phyloP scores from a whole-genome alignment of 148 eudicot genomes.

The Cornus kousa region DNA sequence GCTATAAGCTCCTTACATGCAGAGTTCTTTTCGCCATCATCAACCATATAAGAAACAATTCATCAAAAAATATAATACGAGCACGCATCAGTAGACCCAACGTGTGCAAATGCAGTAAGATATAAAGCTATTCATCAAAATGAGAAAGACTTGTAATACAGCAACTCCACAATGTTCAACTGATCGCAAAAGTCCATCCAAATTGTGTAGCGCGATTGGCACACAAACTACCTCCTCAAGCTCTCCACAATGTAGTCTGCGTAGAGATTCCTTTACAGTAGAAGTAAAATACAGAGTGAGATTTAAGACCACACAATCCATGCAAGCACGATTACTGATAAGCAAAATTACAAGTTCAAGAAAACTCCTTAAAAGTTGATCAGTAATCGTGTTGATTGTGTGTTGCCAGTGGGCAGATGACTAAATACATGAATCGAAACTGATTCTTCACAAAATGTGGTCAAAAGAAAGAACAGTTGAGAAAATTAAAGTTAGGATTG shows the following conservation, averaged over 20 bases:
- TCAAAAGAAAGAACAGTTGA: not conserved
- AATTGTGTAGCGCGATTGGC: not conserved
- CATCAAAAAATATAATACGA: too few species aligned
- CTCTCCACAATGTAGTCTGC: conserved; percentile 26
- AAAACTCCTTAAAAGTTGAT: not conserved
- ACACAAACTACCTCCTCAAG: conserved; percentile 26
- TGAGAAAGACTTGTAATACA: not conserved
- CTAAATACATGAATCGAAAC: not conserved
- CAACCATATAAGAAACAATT: too few species aligned
- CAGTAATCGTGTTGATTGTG: too few species aligned
- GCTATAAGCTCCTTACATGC: too few species aligned
- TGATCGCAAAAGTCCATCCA: not conserved
- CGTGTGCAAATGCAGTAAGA: not conserved
- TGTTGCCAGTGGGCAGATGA: not conserved
- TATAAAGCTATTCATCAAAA: not conserved
- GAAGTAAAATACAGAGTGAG: not conserved
- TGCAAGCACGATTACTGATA: too few species aligned
- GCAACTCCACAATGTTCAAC: not conserved
- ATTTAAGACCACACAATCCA: not conserved
- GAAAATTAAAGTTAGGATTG: not conserved
- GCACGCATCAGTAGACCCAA: not conserved
- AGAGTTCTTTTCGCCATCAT: too few species aligned
- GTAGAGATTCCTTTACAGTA: conserved; percentile 37
- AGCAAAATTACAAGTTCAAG: not conserved
- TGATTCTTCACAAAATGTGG: not conserved